Conservation (phyloP, 371 early-diverging fungal species). For the Mucor circinelloides region DNA sequence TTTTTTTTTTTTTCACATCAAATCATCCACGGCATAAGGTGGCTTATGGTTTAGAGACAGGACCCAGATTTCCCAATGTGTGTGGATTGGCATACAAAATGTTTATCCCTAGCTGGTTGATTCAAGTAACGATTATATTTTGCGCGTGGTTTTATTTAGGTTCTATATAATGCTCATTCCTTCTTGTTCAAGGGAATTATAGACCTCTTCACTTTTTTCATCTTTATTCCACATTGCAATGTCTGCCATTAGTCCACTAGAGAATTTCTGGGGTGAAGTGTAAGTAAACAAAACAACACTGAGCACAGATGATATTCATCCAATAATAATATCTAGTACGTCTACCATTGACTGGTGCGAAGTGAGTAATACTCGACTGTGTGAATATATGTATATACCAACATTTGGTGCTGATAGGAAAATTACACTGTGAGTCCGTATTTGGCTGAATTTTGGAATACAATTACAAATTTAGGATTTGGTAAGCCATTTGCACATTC, state of each 20-base stretch:
- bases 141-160: neutral
- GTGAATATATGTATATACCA: neutral
- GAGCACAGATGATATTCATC: neutral
- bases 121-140: neutral
- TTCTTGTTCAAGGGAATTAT: neutral
- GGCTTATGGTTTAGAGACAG: no score
- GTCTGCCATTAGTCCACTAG: neutral
- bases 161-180: neutral
- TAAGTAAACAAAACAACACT: constrained; percentile 13
- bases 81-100: neutral
- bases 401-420: constrained; percentile 29
- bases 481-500: constrained; percentile 21
- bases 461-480: constrained; percentile 65
- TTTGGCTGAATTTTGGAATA: constrained; percentile 80
- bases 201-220: neutral
- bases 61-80: no score
- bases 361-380: constrained; percentile 19
- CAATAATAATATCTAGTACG: constrained; percentile 21
- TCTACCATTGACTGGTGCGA: constrained; percentile 55
- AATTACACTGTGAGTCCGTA: constrained; percentile 49
- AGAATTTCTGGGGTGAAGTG: constrained; percentile 40
- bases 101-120: neutral
- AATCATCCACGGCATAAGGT: neutral
- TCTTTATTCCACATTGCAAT: neutral
- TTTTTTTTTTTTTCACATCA: neutral